These are phyloP conservation scores for Dioscorea dumetorum DNA, from an alignment of 106 monocot genomes.

Conservation along the genomic window DNA sequence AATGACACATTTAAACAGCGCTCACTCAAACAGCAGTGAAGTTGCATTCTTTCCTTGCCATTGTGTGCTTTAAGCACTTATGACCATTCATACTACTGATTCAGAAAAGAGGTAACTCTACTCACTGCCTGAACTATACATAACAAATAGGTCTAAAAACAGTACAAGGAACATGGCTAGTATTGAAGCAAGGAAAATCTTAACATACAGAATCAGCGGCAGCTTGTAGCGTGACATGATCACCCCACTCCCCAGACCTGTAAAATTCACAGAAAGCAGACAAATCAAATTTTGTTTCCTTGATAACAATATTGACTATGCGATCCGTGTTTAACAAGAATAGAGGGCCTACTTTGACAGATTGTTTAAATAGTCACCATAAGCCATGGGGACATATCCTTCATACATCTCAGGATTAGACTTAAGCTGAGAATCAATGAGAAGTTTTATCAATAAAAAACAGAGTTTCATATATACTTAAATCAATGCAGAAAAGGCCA, in stretches of 20 bases:
- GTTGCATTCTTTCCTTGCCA: too few relatives aligned
- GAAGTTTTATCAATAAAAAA: neutral
- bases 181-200: neutral
- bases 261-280: neutral
- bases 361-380: slow-evolving; percentile 77
- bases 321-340: neutral
- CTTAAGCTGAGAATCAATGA: slow-evolving; percentile 49
- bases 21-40: too few relatives aligned
- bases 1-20: too few relatives aligned
- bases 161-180: neutral
- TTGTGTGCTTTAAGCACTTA: too few relatives aligned
- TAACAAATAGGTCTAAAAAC: too few relatives aligned
- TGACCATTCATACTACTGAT: too few relatives aligned
- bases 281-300: neutral
- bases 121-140: too few relatives aligned
- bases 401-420: slow-evolving; percentile 76
- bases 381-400: slow-evolving; percentile 97
- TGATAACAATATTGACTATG: neutral
- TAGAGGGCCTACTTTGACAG: slow-evolving; percentile 41
- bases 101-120: too few relatives aligned
- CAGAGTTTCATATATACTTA: neutral
- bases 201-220: slow-evolving; percentile 65
- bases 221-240: slow-evolving; percentile 94
- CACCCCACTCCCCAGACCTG: slow-evolving; percentile 93
- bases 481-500: too few relatives aligned